These are phyloP conservation scores for Aspergillus tamarii DNA, from an alignment of 2,329 filamentous ascomycete genomes.

Conservation along the genomic window DNA sequence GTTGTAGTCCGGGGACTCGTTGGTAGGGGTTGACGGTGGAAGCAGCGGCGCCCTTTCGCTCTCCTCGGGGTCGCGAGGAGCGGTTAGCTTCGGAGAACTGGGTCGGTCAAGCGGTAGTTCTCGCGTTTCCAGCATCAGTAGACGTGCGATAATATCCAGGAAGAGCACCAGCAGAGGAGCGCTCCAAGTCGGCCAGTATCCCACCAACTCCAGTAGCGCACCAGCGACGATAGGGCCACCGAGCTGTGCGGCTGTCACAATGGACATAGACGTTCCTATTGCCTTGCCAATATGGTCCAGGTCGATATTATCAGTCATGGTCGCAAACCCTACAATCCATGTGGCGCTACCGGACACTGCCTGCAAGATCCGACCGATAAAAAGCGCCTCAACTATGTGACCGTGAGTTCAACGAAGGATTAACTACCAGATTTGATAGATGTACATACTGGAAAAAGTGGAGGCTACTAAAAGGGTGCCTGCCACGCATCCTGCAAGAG, in stretches of 20 bases:
- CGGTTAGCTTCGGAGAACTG: not conserved
- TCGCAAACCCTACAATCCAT: constrained; percentile 39
- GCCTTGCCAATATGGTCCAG: constrained; percentile 31
- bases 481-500: constrained; percentile 27
- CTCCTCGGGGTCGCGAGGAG: not conserved
- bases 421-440: not conserved
- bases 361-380: constrained; percentile 35
- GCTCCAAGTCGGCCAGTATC: constrained; percentile 38
- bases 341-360: constrained; percentile 30
- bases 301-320: constrained; percentile 32
- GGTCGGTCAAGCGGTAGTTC: not conserved
- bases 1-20: not conserved
- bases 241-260: constrained; percentile 32
- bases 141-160: constrained; percentile 32
- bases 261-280: constrained; percentile 27
- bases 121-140: constrained; percentile 32
- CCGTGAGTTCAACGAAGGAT: not conserved
- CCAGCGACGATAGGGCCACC: constrained; percentile 35
- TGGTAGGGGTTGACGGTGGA: not conserved
- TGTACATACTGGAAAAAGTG: constrained; percentile 21
- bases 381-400: constrained; percentile 24
- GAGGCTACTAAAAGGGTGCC: constrained; percentile 32
- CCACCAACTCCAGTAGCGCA: constrained; percentile 28
- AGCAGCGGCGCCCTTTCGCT: not conserved
- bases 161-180: constrained; percentile 30